A percentile compares a stretch with the other conserved stretches of the same genome.
These are phyloP conservation scores for Phytophthora capsici DNA, from an alignment of 352 stramenopile genomes.

Conservation along the genomic window DNA sequence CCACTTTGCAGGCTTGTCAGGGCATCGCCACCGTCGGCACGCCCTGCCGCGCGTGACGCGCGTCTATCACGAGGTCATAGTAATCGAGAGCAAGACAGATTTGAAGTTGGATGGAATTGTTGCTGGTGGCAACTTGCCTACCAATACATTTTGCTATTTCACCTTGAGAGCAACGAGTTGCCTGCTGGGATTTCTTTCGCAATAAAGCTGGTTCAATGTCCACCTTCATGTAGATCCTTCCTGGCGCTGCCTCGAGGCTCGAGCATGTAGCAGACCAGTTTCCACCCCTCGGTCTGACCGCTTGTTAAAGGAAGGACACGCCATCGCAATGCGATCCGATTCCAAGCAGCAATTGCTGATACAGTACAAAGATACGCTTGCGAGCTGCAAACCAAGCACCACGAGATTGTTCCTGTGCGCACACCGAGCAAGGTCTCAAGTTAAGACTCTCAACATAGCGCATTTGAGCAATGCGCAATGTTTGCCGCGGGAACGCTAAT, in stretches of 20 bases:
- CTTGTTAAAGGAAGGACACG: slow-evolving; percentile 24
- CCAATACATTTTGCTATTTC: slow-evolving; percentile 19
- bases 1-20: not conserved
- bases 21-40: slow-evolving; percentile 20
- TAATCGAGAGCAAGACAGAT: slow-evolving; percentile 12
- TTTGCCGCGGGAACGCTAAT: not conserved
- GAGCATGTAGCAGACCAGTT: slow-evolving; percentile 2
- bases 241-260: not conserved
- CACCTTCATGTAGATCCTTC: not conserved
- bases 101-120: slow-evolving; percentile 2
- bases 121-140: not conserved
- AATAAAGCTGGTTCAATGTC: too few species aligned
- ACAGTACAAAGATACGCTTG: slow-evolving; percentile 27
- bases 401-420: slow-evolving; percentile 24
- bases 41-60: slow-evolving; percentile 17
- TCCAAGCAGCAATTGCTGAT: slow-evolving; percentile 16
- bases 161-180: slow-evolving; percentile 1
- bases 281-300: not conserved
- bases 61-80: slow-evolving; percentile 21
- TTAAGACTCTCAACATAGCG: slow-evolving; percentile 3
- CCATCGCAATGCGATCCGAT: slow-evolving; percentile 3
- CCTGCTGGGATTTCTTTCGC: not conserved
- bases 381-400: slow-evolving; percentile 18
- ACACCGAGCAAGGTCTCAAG: slow-evolving; percentile 4
- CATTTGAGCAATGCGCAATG: slow-evolving; percentile 10